Evolutionary conservation across 139 green algal genomes (phyloP).

Genomic region (Axilococcus clingmanii): DNA sequence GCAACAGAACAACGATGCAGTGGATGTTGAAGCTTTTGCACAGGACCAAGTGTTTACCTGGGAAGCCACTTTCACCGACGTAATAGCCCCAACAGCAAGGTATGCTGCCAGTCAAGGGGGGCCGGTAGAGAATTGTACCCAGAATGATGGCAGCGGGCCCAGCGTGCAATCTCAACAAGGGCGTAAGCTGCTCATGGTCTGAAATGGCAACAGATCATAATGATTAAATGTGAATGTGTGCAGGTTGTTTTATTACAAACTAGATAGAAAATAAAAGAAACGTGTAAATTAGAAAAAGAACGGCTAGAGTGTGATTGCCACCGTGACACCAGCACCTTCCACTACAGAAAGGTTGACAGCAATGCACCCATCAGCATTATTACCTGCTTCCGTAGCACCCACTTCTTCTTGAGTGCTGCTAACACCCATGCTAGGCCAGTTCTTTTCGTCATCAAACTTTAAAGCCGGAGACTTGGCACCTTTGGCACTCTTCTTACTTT

Average conservation of each 20-base stretch:
- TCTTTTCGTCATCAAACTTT: constrained; percentile 22
- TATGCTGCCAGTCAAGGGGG: background rate
- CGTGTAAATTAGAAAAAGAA: background rate
- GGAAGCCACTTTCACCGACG: constrained; percentile 7
- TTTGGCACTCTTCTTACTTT: background rate
- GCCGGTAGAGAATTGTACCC: too few relatives aligned
- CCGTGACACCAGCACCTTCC: background rate
- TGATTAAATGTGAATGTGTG: too few relatives aligned
- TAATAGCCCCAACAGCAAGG: constrained; percentile 15
- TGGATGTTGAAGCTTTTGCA: constrained; percentile 4
- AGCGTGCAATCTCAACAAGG: too few relatives aligned
- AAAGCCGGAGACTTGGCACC: background rate
- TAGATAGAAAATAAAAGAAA: background rate
- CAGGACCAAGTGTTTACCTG: constrained; percentile 9
- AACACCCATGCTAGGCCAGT: constrained; percentile 26
- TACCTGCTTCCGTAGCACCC: background rate
- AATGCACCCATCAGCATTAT: constrained; percentile 1
- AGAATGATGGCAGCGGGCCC: too few relatives aligned
- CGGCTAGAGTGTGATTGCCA: constrained; percentile 2
- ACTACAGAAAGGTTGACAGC: background rate
- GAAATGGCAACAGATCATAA: too few relatives aligned
- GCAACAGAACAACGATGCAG: background rate
- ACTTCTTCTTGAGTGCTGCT: background rate
- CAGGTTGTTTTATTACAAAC: constrained; percentile 1
- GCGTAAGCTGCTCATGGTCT: too few relatives aligned